Evolutionary conservation across 768 basidiomycete species (phyloP).

Genomic region (Myochromella boudieri): DNA sequence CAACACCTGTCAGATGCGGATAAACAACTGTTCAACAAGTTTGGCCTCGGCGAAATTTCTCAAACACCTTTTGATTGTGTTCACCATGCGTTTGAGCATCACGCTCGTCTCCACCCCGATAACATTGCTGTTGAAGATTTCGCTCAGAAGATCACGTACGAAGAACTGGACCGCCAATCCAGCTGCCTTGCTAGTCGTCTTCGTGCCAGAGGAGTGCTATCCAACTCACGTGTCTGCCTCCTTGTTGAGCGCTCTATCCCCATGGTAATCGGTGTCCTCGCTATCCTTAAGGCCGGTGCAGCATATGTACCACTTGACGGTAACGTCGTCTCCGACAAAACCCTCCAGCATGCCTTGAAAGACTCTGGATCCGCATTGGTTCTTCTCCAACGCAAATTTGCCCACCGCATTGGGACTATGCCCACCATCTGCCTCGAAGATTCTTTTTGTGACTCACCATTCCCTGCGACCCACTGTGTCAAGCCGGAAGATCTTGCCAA

Average conservation of each 20-base stretch:
- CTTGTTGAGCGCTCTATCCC: conserved; percentile 51
- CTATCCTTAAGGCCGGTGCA: conserved; percentile 53
- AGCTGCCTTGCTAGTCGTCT: conserved; percentile 45
- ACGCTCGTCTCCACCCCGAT: conserved; percentile 38
- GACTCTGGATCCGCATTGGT: conserved; percentile 45
- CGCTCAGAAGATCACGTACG: conserved; percentile 44
- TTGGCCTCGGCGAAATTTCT: conserved; percentile 39
- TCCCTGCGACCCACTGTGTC: conserved; percentile 24
- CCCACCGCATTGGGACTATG: conserved; percentile 29
- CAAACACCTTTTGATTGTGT: conserved; percentile 44
- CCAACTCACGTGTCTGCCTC: conserved; percentile 50
- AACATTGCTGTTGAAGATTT: conserved; percentile 50
- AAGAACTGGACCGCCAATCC: conserved; percentile 45
- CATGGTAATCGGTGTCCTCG: conserved; percentile 53
- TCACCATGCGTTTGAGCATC: conserved; percentile 53
- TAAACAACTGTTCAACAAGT: conserved; percentile 39
- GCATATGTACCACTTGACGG: conserved; percentile 60
- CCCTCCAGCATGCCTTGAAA: conserved; percentile 46
- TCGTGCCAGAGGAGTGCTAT: conserved; percentile 38
- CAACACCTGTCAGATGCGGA: conserved; percentile 35
- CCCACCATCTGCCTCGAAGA: conserved; percentile 30
- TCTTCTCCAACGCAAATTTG: conserved; percentile 42
- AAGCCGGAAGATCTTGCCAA: conserved; percentile 35
- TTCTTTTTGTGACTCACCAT: conserved; percentile 23
- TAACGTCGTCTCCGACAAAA: conserved; percentile 51